phyloP scores from a whole-genome alignment of 768 basidiomycete genomes.

The Lentinula edodes region DNA sequence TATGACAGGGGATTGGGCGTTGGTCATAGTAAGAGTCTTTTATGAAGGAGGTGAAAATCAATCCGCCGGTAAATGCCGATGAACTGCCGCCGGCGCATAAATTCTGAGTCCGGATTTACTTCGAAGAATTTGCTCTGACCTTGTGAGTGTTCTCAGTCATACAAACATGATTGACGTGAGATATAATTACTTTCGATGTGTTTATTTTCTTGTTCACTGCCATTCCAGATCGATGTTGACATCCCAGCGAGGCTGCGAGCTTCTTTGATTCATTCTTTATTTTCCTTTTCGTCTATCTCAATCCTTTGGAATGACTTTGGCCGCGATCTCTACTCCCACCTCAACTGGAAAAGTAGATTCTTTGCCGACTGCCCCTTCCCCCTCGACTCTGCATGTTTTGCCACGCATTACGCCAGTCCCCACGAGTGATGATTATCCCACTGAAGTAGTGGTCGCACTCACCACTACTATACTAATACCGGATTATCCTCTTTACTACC shows the following conservation, averaged over 20 bases:
- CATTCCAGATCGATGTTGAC: background rate
- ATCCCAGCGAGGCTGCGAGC: conserved; percentile 2
- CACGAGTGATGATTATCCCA: conserved; percentile 26
- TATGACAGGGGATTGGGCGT: conserved; percentile 48
- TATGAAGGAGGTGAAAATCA: too few relatives aligned
- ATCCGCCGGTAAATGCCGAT: background rate
- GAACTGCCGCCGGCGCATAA: background rate
- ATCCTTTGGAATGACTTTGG: conserved; percentile 6
- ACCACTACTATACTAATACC: conserved; percentile 44
- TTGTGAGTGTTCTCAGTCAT: background rate
- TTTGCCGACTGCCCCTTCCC: background rate
- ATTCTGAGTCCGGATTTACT: background rate
- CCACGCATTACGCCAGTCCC: conserved; percentile 29
- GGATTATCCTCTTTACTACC: conserved; percentile 41
- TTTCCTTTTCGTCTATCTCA: background rate
- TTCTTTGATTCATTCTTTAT: background rate
- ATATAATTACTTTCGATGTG: background rate
- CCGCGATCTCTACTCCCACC: conserved; percentile 8
- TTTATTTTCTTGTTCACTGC: background rate
- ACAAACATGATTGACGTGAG: conserved; percentile 2
- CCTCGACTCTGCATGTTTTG: conserved; percentile 17
- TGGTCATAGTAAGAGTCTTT: background rate
- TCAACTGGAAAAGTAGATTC: conserved; percentile 8
- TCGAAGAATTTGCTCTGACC: background rate
- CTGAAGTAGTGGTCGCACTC: conserved; percentile 44